These are phyloP conservation scores for Mycena filopes DNA, from an alignment of 768 basidiomycete species.

Conservation along the genomic window DNA sequence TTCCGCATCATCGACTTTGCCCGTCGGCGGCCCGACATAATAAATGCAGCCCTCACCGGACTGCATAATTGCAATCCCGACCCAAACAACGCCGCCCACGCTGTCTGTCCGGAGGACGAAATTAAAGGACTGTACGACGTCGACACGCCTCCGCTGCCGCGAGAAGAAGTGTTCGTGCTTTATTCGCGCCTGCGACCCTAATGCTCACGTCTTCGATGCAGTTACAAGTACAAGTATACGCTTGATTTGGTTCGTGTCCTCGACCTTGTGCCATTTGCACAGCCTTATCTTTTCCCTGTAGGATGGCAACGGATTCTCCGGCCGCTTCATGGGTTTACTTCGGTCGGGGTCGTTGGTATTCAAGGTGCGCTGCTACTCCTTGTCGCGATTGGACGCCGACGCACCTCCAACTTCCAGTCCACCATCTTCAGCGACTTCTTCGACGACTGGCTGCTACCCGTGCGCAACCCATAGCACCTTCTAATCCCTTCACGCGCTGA, in stretches of 20 bases:
- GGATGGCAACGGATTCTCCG: slow-evolving; percentile 9
- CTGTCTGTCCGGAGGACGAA: neutral
- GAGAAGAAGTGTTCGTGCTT: slow-evolving; percentile 2
- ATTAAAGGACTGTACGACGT: neutral
- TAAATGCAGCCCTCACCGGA: neutral
- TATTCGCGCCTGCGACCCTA: neutral
- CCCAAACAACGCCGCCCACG: slow-evolving; percentile 5
- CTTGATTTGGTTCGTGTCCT: neutral
- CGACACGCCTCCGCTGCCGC: neutral
- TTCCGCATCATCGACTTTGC: neutral
- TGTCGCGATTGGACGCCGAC: neutral
- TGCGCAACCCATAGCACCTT: neutral
- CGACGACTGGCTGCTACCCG: slow-evolving; percentile 11
- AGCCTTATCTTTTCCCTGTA: neutral
- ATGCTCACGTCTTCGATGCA: too few relatives aligned
- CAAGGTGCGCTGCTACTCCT: slow-evolving; percentile 1
- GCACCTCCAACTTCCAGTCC: neutral
- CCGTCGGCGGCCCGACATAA: neutral
- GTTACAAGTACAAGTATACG: slow-evolving; percentile 6
- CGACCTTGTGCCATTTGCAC: neutral
- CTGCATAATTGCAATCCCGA: slow-evolving; percentile 11
- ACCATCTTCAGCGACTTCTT: slow-evolving; percentile 1
- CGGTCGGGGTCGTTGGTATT: slow-evolving; percentile 5
- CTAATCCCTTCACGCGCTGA: neutral
- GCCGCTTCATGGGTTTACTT: neutral